Evolutionary conservation across 2,329 filamentous ascomycete species (phyloP), one percentile per base, ranked within the genome.

Genomic region (Berkeleyomyces rouxiae): DNA sequence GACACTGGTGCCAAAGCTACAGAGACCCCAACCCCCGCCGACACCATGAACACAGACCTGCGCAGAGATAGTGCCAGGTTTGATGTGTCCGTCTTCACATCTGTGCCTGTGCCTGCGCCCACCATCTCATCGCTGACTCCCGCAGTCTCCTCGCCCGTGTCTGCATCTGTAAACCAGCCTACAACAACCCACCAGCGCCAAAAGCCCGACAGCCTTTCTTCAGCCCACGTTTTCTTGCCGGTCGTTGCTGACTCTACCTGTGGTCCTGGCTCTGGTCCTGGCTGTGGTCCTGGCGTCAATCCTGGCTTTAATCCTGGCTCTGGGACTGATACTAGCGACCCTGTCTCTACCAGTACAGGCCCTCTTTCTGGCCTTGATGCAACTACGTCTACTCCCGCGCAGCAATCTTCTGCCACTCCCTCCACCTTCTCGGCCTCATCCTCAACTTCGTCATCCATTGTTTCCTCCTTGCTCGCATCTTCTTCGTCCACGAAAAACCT

Each of bases 311-410:
- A 13, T 9, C n/a, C 42, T 44, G 9, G 42, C 10, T 44, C 42
- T 44, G 43, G 43, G 43, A n/a, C 43, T 47, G 36, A 36, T 59
- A 42, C 42, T 59, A n/a, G 44, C 47, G 43, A 13, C 43, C 40
- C 57, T 46, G 59, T 42, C 46, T 53, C 60, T 66, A 58, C 67
- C 67, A 63, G 68, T 67, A 64, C 67, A 65, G 62, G 65, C 59
- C 59, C 62, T 46, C 64, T 65, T 58, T 61, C 62, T 66, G 66
- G 65, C 61, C 63, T 65, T 62, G 61, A 43, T 33, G 13, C 59
- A 44, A 37, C 58, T 59, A 59, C 58, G 42, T 59, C 58, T 42
- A 61, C 65, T 64, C 61, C 59, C 63, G 64, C 66, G 63, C 66
- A 58, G 65, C 63, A 63, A 66, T 63, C 67, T 57, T 61, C 57